Percentiles rank a stretch among this genome's conserved stretches.
These are phyloP conservation scores for Aleurites moluccanus DNA, from an alignment of 441 rosid species.

Conservation along the genomic window DNA sequence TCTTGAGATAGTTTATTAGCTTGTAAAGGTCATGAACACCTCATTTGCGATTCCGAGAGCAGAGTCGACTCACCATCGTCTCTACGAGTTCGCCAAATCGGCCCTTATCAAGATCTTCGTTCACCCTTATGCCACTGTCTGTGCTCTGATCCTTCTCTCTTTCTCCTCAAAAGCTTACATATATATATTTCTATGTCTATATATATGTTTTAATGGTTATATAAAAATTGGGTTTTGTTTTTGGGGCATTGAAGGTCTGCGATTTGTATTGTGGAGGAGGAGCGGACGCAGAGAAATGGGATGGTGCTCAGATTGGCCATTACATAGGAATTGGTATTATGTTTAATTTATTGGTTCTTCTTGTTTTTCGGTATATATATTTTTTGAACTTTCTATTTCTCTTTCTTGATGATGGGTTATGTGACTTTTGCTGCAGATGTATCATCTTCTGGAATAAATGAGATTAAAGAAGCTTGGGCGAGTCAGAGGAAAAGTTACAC, in stretches of 20 bases:
- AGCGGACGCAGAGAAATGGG: conserved; percentile 74
- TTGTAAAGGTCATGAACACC: conserved; percentile 33
- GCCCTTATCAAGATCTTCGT: conserved; percentile 85
- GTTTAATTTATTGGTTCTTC: background rate
- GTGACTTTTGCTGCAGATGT: conserved; percentile 43
- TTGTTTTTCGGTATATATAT: background rate
- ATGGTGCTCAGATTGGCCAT: conserved; percentile 60
- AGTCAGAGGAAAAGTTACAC: conserved; percentile 62
- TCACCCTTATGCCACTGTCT: conserved; percentile 82
- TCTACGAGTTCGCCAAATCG: conserved; percentile 77
- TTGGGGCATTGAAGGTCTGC: conserved; percentile 50
- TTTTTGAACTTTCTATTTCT: background rate
- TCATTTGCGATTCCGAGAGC: conserved; percentile 45
- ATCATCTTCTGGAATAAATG: conserved; percentile 60
- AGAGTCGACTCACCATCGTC: conserved; percentile 78
- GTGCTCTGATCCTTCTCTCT: conserved; percentile 11
- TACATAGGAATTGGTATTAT: conserved; percentile 78
- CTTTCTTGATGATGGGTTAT: background rate
- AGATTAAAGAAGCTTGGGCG: conserved; percentile 74
- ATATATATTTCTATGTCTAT: background rate
- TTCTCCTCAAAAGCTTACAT: background rate
- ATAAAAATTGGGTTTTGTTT: background rate
- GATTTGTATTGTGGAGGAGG: conserved; percentile 83
- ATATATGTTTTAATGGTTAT: background rate
- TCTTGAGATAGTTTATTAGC: background rate